Evolutionary conservation across 768 basidiomycete genomes (phyloP), one percentile per base, ranked within the genome.

Genomic region (Phylloporus sp.): DNA sequence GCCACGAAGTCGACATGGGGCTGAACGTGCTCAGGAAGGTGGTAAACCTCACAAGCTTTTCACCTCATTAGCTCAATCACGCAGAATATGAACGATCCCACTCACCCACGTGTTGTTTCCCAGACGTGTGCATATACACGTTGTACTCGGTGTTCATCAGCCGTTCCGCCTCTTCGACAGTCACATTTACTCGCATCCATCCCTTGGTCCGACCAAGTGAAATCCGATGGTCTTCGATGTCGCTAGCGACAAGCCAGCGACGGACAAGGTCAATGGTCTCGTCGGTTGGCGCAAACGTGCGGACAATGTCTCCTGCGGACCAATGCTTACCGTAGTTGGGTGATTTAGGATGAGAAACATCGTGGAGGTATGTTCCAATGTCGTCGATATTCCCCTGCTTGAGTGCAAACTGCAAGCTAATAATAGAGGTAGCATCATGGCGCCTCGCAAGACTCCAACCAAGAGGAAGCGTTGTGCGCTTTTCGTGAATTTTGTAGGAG

Each of bases 391-490:
- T 69, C 8, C 43, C 54, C 53, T 72, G 72, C 20, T 51, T 59
- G 49, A 73, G 57, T 16, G 70, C 66, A 44, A 72, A 61, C n/a
- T 57, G 62, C 20, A 73, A 27, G 4, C 65, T 67, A 11, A 72
- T 52, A 4, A 32, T 35, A 13, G 62, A 53, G 13, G 68, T 59
- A 15, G 72, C 51, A 6, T 69, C 64, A 34, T 73, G 70, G 36
- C 72, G 65, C 29, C 72, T 69, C 13, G 69, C 55, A 13, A 67
- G 59, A 6, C 59, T 55, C 78, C 78, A 81, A 5, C 61, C 63
- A 0, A 45, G 2, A 3, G 76, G 75, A 3, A 65, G 56, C 12
- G 39, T 55, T 15, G 62, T 63, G 49, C 75, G 75, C 39, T 64
- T 72, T 59, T 77, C 77, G 50, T 77, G 76, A 27, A 75, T 45